Conservation (phyloP, 805 yeast genomes). For the Saccharomycopsis sp. region DNA sequence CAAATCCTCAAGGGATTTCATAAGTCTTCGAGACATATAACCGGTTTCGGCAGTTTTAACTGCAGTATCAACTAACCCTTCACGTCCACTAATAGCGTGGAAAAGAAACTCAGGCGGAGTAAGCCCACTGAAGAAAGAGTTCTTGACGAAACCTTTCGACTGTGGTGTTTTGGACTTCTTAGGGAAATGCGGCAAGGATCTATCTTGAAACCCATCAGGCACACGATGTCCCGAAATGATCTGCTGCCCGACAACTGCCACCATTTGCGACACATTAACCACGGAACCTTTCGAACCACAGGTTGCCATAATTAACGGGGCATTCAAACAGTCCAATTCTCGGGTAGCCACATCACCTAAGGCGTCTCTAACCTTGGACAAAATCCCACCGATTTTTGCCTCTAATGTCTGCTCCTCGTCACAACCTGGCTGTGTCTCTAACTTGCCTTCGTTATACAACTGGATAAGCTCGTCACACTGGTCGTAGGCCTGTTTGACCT, state of each 20-base stretch:
- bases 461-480: conserved; percentile 89
- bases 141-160: conserved; percentile 94
- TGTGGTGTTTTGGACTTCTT: conserved; percentile 96
- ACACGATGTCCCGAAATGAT: conserved; percentile 98
- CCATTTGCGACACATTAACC: conserved; percentile 97
- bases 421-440: conserved; percentile 99
- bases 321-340: conserved; percentile 83
- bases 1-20: conserved; percentile 96
- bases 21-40: conserved; percentile 94
- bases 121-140: conserved; percentile 89
- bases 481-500: conserved; percentile 85
- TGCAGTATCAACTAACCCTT: conserved; percentile 98
- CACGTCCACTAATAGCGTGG: conserved; percentile 99
- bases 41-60: conserved; percentile 99
- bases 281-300: conserved; percentile 99
- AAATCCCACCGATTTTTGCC: conserved; percentile 92
- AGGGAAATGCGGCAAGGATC: conserved; percentile 94
- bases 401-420: conserved; percentile 97
- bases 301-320: conserved; percentile 97
- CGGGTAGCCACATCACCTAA: conserved; percentile 97
- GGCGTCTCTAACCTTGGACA: conserved; percentile 97
- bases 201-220: conserved; percentile 99
- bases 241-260: conserved; percentile 99
- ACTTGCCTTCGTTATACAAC: conserved; percentile 70
- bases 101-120: conserved; percentile 95